Evolutionary conservation across 2,329 filamentous ascomycete genomes (phyloP).

Genomic region (Monascus ruber): DNA sequence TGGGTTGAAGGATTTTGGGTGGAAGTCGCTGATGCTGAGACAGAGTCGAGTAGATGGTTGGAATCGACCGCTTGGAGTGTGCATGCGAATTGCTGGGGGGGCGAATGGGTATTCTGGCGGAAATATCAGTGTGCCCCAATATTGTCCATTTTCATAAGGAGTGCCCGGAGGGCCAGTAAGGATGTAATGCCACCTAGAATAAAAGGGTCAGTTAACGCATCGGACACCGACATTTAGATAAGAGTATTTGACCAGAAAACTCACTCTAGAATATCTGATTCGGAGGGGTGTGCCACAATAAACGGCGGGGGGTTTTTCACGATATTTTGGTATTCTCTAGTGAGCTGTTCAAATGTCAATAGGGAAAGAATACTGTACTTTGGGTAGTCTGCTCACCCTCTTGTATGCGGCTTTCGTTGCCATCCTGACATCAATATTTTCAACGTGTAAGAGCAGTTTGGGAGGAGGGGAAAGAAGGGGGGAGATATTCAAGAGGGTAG

Average conservation of each 20-base stretch:
- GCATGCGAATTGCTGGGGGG: conserved; percentile 95
- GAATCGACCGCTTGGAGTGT: conserved; percentile 92
- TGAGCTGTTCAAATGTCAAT: conserved; percentile 34
- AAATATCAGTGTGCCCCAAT: conserved; percentile 95
- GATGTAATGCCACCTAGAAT: conserved; percentile 75
- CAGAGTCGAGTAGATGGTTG: conserved; percentile 85
- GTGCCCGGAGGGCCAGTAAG: conserved; percentile 90
- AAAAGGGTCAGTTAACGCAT: too few relatives aligned
- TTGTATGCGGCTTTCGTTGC: conserved; percentile 63
- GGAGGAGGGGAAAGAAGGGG: background rate
- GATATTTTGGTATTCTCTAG: conserved; percentile 54
- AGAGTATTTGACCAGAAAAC: conserved; percentile 13
- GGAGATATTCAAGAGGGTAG: too few relatives aligned
- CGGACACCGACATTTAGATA: too few relatives aligned
- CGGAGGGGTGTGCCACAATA: conserved; percentile 79
- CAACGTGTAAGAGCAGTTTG: background rate
- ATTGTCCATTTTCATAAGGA: conserved; percentile 88
- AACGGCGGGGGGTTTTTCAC: conserved; percentile 73
- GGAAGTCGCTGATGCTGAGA: conserved; percentile 93
- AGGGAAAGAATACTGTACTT: background rate
- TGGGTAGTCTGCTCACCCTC: conserved; percentile 40
- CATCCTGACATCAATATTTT: conserved; percentile 35
- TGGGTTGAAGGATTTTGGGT: conserved; percentile 95
- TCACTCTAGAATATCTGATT: conserved; percentile 81
- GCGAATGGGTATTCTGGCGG: conserved; percentile 95